phyloP scores from a whole-genome alignment of 345 rosid species.

The Eucalyptus urophylla region DNA sequence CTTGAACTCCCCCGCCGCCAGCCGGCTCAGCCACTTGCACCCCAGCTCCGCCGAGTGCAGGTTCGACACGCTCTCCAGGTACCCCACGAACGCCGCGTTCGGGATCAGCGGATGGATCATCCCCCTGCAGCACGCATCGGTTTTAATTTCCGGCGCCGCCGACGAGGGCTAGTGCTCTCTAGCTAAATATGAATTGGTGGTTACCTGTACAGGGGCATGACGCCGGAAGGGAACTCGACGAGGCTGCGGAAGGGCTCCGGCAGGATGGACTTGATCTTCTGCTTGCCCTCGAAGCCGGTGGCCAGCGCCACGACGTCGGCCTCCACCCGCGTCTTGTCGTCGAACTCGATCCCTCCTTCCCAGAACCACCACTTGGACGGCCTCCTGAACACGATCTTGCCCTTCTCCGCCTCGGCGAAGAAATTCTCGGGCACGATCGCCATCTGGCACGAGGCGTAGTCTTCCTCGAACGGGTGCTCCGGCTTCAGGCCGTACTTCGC shows the following conservation, averaged over 20 bases:
- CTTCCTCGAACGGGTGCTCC: constrained; percentile 78
- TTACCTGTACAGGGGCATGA: constrained; percentile 74
- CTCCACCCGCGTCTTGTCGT: constrained; percentile 41
- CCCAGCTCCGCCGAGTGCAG: constrained; percentile 78
- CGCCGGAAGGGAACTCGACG: constrained; percentile 44
- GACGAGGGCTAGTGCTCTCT: not conserved
- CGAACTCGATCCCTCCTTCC: constrained; percentile 60
- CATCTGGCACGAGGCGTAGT: constrained; percentile 96
- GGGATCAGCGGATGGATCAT: constrained; percentile 79
- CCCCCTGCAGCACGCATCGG: constrained; percentile 28
- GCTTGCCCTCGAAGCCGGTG: constrained; percentile 77
- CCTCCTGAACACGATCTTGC: constrained; percentile 57
- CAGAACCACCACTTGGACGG: constrained; percentile 71
- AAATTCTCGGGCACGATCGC: constrained; percentile 73
- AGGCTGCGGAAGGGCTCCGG: constrained; percentile 66
- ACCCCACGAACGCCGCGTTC: constrained; percentile 71
- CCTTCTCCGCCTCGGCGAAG: constrained; percentile 74
- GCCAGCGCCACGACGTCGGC: constrained; percentile 78
- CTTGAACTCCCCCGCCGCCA: constrained; percentile 39
- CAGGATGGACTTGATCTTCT: constrained; percentile 60
- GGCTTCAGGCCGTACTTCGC: constrained; percentile 71
- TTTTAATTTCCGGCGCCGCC: not conserved
- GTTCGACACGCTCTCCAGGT: constrained; percentile 64
- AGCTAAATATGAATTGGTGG: not conserved
- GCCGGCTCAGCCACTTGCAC: constrained; percentile 56